Evolutionary conservation across 1,139 yeast genomes (phyloP).

Genomic region (Oligophagozyma castellii): DNA sequence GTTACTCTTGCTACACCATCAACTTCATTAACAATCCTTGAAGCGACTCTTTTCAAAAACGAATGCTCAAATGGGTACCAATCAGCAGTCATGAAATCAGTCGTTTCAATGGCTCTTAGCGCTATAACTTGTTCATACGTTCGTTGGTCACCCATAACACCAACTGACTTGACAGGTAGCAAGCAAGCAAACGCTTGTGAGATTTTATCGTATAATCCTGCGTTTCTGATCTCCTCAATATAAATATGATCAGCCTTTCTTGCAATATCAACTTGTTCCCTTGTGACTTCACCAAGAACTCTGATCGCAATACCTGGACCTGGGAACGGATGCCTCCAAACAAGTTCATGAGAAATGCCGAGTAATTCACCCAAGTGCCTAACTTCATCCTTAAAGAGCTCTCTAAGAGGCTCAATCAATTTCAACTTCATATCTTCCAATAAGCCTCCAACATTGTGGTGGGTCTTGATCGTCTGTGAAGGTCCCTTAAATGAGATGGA

Average conservation of each 20-base stretch:
- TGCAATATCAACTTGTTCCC: conserved; percentile 85
- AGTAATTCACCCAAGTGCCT: conserved; percentile 88
- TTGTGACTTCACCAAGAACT: conserved; percentile 92
- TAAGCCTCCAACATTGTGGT: conserved; percentile 97
- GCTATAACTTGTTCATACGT: conserved; percentile 99
- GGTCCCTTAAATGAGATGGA: conserved; percentile 99
- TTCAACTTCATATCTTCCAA: conserved; percentile 96
- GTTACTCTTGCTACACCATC: conserved; percentile 98
- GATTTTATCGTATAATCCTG: conserved; percentile 84
- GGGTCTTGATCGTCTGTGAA: conserved; percentile 97
- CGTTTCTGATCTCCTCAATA: conserved; percentile 87
- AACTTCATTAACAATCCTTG: conserved; percentile 96
- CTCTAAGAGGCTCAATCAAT: conserved; percentile 96
- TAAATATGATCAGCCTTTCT: conserved; percentile 93
- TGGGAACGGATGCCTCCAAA: conserved; percentile 99
- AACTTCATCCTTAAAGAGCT: conserved; percentile 96
- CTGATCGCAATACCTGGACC: conserved; percentile 99
- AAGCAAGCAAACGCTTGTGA: conserved; percentile 97
- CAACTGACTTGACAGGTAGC: conserved; percentile 94
- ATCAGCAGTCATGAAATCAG: conserved; percentile 99
- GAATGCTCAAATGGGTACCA: conserved; percentile 92
- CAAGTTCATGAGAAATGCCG: conserved; percentile 93
- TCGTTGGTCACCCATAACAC: conserved; percentile 99
- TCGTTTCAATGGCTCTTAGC: conserved; percentile 92
- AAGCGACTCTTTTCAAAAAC: conserved; percentile 84